Evolutionary conservation across 1,284 basidiomycete species (phyloP).

Genomic region (Bjerkandera adusta): DNA sequence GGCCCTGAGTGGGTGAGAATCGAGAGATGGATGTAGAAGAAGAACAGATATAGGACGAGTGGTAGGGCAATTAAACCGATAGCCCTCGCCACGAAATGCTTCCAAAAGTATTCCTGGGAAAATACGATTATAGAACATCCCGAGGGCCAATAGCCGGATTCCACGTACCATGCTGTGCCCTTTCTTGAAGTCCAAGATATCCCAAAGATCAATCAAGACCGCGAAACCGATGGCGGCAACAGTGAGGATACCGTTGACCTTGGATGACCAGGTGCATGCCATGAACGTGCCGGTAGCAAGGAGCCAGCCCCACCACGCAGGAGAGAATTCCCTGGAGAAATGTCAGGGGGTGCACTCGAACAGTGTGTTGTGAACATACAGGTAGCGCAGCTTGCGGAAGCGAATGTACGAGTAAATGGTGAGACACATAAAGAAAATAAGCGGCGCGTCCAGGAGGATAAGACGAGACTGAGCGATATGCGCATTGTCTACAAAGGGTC

Average conservation of each 20-base stretch:
- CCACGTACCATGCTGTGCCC: slow-evolving; percentile 78
- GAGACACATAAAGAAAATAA: slow-evolving; percentile 95
- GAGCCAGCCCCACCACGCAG: slow-evolving; percentile 96
- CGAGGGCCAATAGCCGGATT: neutral
- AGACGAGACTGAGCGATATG: slow-evolving; percentile 95
- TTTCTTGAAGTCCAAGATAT: slow-evolving; percentile 84
- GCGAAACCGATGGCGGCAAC: slow-evolving; percentile 90
- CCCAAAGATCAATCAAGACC: slow-evolving; percentile 94
- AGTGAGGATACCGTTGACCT: slow-evolving; percentile 96
- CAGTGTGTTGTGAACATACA: slow-evolving; percentile 43
- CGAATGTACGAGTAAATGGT: slow-evolving; percentile 95
- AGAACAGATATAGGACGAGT: slow-evolving; percentile 87
- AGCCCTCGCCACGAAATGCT: slow-evolving; percentile 87
- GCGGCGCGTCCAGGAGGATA: slow-evolving; percentile 92
- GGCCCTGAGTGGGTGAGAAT: slow-evolving; percentile 90
- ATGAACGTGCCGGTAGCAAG: slow-evolving; percentile 89
- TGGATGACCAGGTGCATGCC: slow-evolving; percentile 95
- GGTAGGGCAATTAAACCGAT: slow-evolving; percentile 89
- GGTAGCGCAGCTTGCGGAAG: slow-evolving; percentile 94
- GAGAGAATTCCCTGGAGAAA: slow-evolving; percentile 72
- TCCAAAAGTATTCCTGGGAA: slow-evolving; percentile 81
- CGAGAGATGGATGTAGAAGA: slow-evolving; percentile 96
- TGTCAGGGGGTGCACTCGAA: neutral
- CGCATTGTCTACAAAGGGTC: slow-evolving; percentile 77
- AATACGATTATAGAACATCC: neutral